Conservation (phyloP, 306 rosid species). For the Quercus aquifolioides region DNA sequence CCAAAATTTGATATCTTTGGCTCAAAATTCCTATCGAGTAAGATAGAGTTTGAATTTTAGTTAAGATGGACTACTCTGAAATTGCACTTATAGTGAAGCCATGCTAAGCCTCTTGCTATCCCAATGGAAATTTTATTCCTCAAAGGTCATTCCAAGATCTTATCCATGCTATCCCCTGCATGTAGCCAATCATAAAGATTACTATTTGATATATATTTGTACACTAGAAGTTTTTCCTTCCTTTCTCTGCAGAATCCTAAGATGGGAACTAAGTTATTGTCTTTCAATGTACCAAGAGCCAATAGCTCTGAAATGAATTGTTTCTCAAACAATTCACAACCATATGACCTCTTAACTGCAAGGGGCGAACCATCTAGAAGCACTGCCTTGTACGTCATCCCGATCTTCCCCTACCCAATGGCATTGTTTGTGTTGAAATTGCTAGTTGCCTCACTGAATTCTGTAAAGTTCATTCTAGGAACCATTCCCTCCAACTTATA, state of each 20-base stretch:
- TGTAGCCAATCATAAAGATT: too few relatives aligned
- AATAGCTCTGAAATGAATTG: conserved; percentile 2
- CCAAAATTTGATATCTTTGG: conserved; percentile 35
- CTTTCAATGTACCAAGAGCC: not conserved
- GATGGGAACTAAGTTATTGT: not conserved
- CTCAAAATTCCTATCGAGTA: conserved; percentile 30
- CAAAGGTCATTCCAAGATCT: too few relatives aligned
- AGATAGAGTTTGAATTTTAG: conserved; percentile 16
- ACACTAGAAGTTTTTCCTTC: too few relatives aligned
- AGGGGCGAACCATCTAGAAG: conserved; percentile 7
- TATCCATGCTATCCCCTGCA: too few relatives aligned
- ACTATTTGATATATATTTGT: too few relatives aligned
- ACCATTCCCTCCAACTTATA: too few relatives aligned
- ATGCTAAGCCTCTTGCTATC: too few relatives aligned
- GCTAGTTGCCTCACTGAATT: not conserved
- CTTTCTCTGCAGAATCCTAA: too few relatives aligned
- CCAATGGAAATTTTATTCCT: too few relatives aligned
- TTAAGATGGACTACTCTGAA: conserved; percentile 14
- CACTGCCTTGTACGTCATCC: not conserved
- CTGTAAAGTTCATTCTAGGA: not conserved
- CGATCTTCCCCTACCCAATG: too few relatives aligned
- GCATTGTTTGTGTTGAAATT: too few relatives aligned
- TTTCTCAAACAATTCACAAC: not conserved
- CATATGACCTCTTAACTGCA: conserved; percentile 6
- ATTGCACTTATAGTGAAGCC: too few relatives aligned